Evolutionary conservation across 306 rosid genomes (phyloP), one percentile per base, ranked within the genome.

Genomic region (Pterocarpus macrocarpus): DNA sequence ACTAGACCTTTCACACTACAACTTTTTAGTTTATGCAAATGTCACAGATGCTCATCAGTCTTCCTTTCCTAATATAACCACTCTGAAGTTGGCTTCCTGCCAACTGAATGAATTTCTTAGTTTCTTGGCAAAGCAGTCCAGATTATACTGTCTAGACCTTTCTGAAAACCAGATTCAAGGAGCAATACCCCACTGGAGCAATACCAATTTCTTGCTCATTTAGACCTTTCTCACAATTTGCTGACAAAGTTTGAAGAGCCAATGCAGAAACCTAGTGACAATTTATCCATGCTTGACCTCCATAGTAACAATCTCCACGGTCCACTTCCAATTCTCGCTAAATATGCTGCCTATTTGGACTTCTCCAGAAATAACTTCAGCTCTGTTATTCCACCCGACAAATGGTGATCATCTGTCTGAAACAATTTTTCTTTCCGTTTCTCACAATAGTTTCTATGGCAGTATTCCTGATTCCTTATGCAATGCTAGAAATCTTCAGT

Each of bases 1-100:
- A 1, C 80, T 92, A 1, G 88, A 83, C 38, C 88, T 92, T 76
- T 90, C 92, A 22, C 38, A 36, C 79, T 88, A 85, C 75, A 55
- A 75, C n/a, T 30, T 90, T 59, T 76, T 43, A 0, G 28, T 88
- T 7, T 7, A 38, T 15, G 36, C 36, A 1, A 34, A 41, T 0
- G 8, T 2, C 0, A 8, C 0, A 2, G 28, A 16, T 12, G 8
- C 47, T 41, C 6, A 22, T 0, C 3, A 0, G 15, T 36, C 85
- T 1, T 62, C 70, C 3, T 74, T 80, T 63, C 67, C 87, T 1
- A 3, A 53, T 0, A 4, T 88, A 7, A 12, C 1, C 1, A 33
- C 4, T 28, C 17, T 91, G 7, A 17, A 16, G 0, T 66, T 90
- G 22, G 89, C 80, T n/a, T 84, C 92, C 9, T 65, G 90, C 59